Evolutionary conservation across 1,284 basidiomycete species (phyloP), one percentile per base, ranked within the genome.

Genomic region (Tilletia walkeri): DNA sequence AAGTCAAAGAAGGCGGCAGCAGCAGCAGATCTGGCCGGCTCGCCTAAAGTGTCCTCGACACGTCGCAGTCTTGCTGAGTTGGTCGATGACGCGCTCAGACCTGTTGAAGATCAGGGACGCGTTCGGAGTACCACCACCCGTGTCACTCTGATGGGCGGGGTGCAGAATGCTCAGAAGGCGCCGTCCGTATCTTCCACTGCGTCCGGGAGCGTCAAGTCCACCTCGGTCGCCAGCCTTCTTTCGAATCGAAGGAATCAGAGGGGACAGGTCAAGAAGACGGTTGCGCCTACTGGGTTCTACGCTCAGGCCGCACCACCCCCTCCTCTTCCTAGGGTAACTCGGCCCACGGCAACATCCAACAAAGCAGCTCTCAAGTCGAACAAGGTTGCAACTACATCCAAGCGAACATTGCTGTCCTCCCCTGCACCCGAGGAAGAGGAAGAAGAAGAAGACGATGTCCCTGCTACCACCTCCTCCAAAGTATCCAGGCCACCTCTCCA

Each of bases 221-320:
- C 36, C 14, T 63, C 59, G 6, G 59, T 41, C 36, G 59, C 59
- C 38, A 41, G 59, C 36, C 14, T 41, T 34, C 38, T 41, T n/a
- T n/a, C 34, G 16, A 63, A 16, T 39, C 59, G 59, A 38, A 39
- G 7, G 38, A 14, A 14, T 10, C 14, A 36, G 5, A 18, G 50
- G 16, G 20, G 50, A 1, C 12, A 18, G 16, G 50, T 34, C 36
- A 63, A 63, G 36, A 34, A 63, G 59, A 63, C 59, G 59, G 59
- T 63, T 6, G 38, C 59, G n/a, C 4, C 59, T 18, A 18, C 34
- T 20, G 59, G 59, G 9, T 63, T 63, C 59, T 63, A 63, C 34
- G 59, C 34, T 6, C 59, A 63, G 36, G 59, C 36, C 41, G 41
- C 41, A 45, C 41, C 41, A 14, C 41, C 41, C 6, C 41, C 41